Percentiles rank a stretch among this genome's conserved stretches.
Conservation (phyloP, 2,329 filamentous ascomycete genomes). For the Claviceps paspali region DNA sequence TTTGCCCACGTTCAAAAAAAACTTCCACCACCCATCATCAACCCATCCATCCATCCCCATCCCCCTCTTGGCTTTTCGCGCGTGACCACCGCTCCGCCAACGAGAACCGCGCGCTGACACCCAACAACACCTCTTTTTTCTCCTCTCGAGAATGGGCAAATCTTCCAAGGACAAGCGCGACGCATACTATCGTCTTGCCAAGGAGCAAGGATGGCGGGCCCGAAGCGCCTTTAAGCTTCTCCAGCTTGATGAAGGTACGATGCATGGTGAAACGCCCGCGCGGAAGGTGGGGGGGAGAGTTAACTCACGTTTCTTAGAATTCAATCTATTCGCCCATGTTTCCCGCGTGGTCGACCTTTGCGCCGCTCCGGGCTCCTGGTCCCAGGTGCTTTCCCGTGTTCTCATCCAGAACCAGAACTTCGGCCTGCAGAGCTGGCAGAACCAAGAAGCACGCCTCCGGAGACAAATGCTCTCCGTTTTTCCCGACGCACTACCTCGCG, state of each 20-base stretch:
- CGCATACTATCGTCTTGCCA: slow-evolving; percentile 92
- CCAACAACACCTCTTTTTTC: background rate
- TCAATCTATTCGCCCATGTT: slow-evolving; percentile 81
- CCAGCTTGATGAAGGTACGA: slow-evolving; percentile 66
- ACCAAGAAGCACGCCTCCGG: slow-evolving; percentile 55
- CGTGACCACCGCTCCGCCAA: background rate
- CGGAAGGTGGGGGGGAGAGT: no score
- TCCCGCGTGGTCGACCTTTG: slow-evolving; percentile 91
- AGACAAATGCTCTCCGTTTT: slow-evolving; percentile 43
- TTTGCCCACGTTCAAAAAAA: no score
- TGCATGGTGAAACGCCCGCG: no score
- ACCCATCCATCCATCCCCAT: background rate
- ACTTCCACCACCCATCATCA: no score
- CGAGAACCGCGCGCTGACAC: no score
- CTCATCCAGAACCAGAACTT: slow-evolving; percentile 90
- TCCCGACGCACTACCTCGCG: slow-evolving; percentile 11
- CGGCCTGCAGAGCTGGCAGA: slow-evolving; percentile 72
- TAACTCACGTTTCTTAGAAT: no score
- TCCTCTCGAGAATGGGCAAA: slow-evolving; percentile 68
- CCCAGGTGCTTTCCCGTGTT: slow-evolving; percentile 84
- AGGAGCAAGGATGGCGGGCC: slow-evolving; percentile 97
- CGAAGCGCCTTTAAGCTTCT: slow-evolving; percentile 93
- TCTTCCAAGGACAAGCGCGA: slow-evolving; percentile 98
- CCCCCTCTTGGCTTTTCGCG: background rate
- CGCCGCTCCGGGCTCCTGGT: slow-evolving; percentile 93